Conservation (phyloP, 2,329 filamentous ascomycete species). For the Botrytis sinoallii region DNA sequence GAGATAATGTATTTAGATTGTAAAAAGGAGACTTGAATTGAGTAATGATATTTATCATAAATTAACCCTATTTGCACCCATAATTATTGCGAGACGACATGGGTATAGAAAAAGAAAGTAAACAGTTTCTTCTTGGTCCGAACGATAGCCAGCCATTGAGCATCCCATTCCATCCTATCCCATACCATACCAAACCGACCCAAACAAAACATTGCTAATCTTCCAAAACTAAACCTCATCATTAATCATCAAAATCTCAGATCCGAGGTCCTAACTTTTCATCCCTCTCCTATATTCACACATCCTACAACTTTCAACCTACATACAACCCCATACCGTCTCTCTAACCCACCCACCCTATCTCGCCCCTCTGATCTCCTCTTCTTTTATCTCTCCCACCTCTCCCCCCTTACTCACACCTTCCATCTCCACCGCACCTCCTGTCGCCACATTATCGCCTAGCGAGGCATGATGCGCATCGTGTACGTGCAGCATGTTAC, state of each 20-base stretch:
- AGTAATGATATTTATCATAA: background rate
- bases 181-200: background rate
- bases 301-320: background rate
- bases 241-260: background rate
- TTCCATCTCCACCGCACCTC: background rate
- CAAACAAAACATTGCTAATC: background rate
- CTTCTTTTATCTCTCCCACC: background rate
- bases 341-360: background rate
- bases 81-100: background rate
- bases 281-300: background rate
- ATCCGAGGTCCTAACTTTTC: background rate
- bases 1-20: background rate
- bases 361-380: background rate
- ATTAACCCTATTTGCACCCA: background rate
- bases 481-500: slow-evolving; percentile 2
- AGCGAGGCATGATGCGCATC: slow-evolving; percentile 1
- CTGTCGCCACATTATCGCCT: background rate
- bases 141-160: background rate
- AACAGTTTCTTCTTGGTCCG: background rate
- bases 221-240: background rate
- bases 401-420: too few relatives aligned
- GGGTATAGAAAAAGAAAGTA: background rate
- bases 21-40: background rate
- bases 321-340: background rate
- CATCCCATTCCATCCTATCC: background rate